These are phyloP conservation scores for Ophiostoma fasciatum DNA, from an alignment of 2,329 filamentous ascomycete species.

Conservation along the genomic window DNA sequence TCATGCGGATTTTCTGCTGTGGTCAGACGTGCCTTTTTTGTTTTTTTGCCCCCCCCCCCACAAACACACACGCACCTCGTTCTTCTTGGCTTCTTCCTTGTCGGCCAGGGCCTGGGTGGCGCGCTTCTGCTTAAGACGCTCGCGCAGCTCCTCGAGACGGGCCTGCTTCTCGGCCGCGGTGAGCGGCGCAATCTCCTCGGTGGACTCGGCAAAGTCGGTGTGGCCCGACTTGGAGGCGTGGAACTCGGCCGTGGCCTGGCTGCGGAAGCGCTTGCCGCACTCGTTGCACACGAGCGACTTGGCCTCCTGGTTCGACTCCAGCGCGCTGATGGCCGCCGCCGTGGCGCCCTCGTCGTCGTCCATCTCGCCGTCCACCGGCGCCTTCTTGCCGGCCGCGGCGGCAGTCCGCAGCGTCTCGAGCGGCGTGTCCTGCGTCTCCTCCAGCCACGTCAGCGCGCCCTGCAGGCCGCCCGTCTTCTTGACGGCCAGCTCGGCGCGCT, in stretches of 20 bases:
- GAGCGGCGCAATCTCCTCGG: constrained; percentile 77
- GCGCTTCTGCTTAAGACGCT: constrained; percentile 58
- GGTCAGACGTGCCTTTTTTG: too few species aligned
- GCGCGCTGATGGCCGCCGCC: constrained; percentile 40
- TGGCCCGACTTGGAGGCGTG: constrained; percentile 89
- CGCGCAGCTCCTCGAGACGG: constrained; percentile 60
- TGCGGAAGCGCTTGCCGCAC: constrained; percentile 82
- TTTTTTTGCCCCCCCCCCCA: too few species aligned
- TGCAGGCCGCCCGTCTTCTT: constrained; percentile 72
- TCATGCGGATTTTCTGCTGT: constrained; percentile 64
- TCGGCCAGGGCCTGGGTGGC: constrained; percentile 54
- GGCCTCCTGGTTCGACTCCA: constrained; percentile 56
- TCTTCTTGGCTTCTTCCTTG: constrained; percentile 68
- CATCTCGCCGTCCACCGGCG: constrained; percentile 16
- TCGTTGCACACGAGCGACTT: constrained; percentile 86
- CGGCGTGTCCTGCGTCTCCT: constrained; percentile 76
- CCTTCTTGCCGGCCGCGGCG: constrained; percentile 14
- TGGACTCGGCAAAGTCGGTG: constrained; percentile 82
- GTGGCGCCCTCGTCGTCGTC: constrained; percentile 27
- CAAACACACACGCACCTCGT: constrained; percentile 65
- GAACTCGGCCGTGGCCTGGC: constrained; percentile 67
- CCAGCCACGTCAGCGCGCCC: constrained; percentile 86
- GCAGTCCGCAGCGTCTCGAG: constrained; percentile 58
- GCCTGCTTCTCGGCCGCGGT: constrained; percentile 83
- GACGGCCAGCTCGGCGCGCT: constrained; percentile 68